A percentile compares a stretch with the other conserved stretches of the same genome.
These are phyloP conservation scores for Hypoxylon sp. DNA, from an alignment of 2,329 filamentous ascomycete genomes.

Conservation along the genomic window DNA sequence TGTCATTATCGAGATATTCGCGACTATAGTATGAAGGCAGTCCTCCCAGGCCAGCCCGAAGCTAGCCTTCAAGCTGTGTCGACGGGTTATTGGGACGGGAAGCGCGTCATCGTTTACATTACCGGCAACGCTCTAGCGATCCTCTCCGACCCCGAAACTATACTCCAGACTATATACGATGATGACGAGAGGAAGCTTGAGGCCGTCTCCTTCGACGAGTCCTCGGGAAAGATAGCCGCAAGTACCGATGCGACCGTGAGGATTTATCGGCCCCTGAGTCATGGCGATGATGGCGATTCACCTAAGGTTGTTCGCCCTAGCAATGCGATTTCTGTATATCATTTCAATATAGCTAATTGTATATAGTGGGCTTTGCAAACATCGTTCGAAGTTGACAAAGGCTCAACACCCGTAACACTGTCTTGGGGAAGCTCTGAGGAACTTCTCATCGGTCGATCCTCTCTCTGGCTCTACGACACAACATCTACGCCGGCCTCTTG, in stretches of 20 bases:
- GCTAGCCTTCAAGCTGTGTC: conserved; percentile 64
- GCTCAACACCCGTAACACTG: conserved; percentile 67
- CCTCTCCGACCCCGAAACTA: conserved; percentile 78
- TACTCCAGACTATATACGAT: conserved; percentile 93
- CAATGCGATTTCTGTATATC: conserved; percentile 6
- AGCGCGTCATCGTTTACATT: conserved; percentile 75
- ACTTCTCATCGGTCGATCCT: conserved; percentile 81
- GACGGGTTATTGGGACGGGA: conserved; percentile 63
- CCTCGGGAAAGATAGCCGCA: conserved; percentile 86
- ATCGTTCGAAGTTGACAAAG: conserved; percentile 67
- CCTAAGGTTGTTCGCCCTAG: conserved; percentile 73
- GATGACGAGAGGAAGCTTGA: conserved; percentile 78
- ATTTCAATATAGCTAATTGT: conserved; percentile 33
- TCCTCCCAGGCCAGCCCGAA: conserved; percentile 66
- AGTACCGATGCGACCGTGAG: conserved; percentile 77
- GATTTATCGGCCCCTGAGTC: conserved; percentile 82
- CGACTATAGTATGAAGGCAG: conserved; percentile 61
- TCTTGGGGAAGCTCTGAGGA: conserved; percentile 93
- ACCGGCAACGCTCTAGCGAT: conserved; percentile 90
- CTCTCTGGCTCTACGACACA: conserved; percentile 77
- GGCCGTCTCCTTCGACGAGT: conserved; percentile 85
- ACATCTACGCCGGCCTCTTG: conserved; percentile 65
- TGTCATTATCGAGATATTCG: conserved; percentile 47
- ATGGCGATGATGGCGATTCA: conserved; percentile 72
- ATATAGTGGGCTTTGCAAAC: conserved; percentile 75